Evolutionary conservation across 2,329 filamentous ascomycete species (phyloP).

Genomic region (Trichophyton equinum): DNA sequence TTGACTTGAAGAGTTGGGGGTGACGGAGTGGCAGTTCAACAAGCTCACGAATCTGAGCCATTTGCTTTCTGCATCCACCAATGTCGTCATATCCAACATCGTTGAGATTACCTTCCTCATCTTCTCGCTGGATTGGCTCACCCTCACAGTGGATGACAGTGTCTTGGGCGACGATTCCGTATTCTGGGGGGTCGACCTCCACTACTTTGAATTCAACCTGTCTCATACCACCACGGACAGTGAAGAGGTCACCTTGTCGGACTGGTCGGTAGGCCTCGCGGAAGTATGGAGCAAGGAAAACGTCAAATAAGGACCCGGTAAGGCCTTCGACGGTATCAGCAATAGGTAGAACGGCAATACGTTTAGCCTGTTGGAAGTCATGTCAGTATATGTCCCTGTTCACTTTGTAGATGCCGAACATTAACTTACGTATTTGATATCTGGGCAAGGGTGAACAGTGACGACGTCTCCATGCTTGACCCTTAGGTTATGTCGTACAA

Average conservation of each 20-base stretch:
- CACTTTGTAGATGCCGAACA: not conserved
- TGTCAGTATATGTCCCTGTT: not conserved
- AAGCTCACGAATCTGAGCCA: conserved; percentile 98
- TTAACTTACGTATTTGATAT: conserved; percentile 94
- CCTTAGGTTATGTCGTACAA: conserved; percentile 93
- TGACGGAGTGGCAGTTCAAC: conserved; percentile 94
- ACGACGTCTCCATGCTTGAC: conserved; percentile 98
- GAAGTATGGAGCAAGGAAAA: conserved; percentile 99
- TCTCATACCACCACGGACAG: conserved; percentile 92
- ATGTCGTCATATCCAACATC: conserved; percentile 99
- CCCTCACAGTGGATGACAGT: conserved; percentile 99
- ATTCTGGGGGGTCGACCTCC: conserved; percentile 95
- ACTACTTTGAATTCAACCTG: conserved; percentile 99
- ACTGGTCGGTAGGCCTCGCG: conserved; percentile 96
- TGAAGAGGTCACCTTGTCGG: conserved; percentile 94
- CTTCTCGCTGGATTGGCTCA: conserved; percentile 90
- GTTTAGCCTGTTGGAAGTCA: conserved; percentile 62
- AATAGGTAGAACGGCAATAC: conserved; percentile 94
- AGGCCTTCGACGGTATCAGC: conserved; percentile 96
- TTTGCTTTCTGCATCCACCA: conserved; percentile 97
- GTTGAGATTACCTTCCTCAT: conserved; percentile 98
- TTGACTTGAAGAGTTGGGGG: conserved; percentile 98
- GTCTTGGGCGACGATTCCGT: conserved; percentile 96
- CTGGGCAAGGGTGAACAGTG: conserved; percentile 91
- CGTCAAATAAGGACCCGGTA: conserved; percentile 94